Evolutionary conservation across 768 basidiomycete genomes (phyloP).

Genomic region (Tricholoma furcatifolium): DNA sequence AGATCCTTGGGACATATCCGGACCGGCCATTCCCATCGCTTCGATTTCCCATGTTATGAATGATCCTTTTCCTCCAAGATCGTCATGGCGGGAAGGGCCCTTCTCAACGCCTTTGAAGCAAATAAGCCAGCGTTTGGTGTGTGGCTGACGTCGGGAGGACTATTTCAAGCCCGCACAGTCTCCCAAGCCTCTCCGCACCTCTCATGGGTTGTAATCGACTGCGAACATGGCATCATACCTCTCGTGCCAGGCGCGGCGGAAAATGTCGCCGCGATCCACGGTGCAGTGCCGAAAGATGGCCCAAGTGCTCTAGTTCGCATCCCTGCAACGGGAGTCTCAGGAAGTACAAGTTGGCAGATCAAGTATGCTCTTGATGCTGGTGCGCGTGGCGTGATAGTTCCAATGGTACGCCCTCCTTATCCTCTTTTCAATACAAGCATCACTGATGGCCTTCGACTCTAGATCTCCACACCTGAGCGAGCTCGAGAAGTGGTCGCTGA

Average conservation of each 20-base stretch:
- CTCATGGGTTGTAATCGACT: constrained; percentile 66
- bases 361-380: constrained; percentile 71
- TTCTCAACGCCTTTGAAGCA: constrained; percentile 50
- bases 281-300: constrained; percentile 38
- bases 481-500: constrained; percentile 57
- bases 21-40: no score
- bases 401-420: constrained; percentile 49
- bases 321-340: constrained; percentile 58
- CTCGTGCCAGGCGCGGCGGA: constrained; percentile 58
- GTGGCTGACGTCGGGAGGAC: constrained; percentile 63
- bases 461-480: constrained; percentile 59
- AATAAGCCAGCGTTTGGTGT: constrained; percentile 65
- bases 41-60: no score
- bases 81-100: constrained; percentile 51
- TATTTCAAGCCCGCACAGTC: constrained; percentile 55
- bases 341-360: constrained; percentile 66
- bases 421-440: neutral
- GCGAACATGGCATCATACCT: constrained; percentile 64
- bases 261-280: constrained; percentile 51
- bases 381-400: constrained; percentile 62
- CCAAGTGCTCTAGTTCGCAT: constrained; percentile 61
- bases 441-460: neutral
- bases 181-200: constrained; percentile 54
- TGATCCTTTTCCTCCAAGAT: neutral
- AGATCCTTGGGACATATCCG: no score